phyloP scores from a whole-genome alignment of 805 yeast species.

The Candida germanica region DNA sequence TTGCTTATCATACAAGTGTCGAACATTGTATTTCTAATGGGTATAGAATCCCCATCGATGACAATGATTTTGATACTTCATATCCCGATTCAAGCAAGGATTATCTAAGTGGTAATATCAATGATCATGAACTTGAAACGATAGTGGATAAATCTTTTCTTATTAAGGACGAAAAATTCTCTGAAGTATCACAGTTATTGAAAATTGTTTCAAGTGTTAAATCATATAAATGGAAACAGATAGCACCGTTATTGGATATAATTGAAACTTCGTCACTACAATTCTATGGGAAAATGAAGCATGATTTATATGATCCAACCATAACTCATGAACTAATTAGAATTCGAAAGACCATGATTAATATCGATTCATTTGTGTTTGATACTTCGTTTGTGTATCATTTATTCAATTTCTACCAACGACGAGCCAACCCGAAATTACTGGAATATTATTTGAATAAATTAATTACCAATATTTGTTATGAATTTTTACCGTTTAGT shows the following conservation, averaged over 20 bases:
- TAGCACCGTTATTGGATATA: neutral
- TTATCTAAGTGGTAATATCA: neutral
- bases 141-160: neutral
- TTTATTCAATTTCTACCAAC: conserved; percentile 39
- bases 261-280: neutral
- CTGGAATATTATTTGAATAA: conserved; percentile 34
- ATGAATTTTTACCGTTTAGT: conserved; percentile 32
- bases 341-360: neutral
- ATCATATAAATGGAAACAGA: too few species aligned
- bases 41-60: neutral
- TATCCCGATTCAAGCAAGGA: neutral
- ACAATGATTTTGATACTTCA: neutral
- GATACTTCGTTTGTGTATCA: conserved; percentile 24
- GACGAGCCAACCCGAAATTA: conserved; percentile 19
- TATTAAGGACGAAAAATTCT: neutral
- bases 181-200: neutral
- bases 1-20: neutral
- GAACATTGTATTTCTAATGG: conserved; percentile 4
- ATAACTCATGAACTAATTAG: neutral
- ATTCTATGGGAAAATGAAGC: neutral
- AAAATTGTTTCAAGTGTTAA: neutral
- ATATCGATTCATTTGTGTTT: neutral
- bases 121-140: neutral
- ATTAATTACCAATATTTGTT: conserved; percentile 19
- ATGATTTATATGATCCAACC: neutral